phyloP scores from a whole-genome alignment of 139 green algal genomes.

The Coelastrella sp. region DNA sequence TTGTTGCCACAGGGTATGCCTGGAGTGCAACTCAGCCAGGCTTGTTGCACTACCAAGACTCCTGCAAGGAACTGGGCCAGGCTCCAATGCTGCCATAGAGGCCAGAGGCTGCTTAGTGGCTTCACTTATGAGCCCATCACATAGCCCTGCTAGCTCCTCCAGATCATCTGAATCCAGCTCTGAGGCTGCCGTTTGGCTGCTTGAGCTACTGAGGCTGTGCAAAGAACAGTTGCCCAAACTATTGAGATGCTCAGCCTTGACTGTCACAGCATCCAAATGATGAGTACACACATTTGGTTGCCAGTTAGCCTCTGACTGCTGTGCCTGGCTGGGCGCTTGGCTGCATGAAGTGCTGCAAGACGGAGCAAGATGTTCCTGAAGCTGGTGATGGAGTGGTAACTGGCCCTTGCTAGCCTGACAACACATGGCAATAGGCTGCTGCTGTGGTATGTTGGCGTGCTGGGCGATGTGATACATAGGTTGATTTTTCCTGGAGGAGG shows the following conservation, averaged over 20 bases:
- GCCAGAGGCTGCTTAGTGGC: background rate
- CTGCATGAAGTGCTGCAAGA: too few relatives aligned
- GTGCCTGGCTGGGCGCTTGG: too few relatives aligned
- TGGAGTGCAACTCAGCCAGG: too few relatives aligned
- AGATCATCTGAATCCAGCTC: conserved; percentile 41
- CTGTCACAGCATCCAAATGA: too few relatives aligned
- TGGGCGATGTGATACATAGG: background rate
- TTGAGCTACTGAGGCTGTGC: background rate
- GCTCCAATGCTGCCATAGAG: background rate
- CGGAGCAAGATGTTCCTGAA: background rate
- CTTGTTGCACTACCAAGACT: too few relatives aligned
- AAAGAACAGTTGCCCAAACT: background rate
- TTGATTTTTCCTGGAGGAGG: too few relatives aligned
- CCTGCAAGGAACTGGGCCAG: background rate
- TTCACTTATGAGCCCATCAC: conserved; percentile 26
- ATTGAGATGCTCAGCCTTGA: too few relatives aligned
- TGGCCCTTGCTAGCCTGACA: background rate
- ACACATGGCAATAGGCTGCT: background rate
- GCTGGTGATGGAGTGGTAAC: background rate
- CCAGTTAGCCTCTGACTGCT: too few relatives aligned
- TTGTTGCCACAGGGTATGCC: too few relatives aligned
- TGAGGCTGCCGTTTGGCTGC: conserved; percentile 10
- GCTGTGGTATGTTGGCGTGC: background rate
- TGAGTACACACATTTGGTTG: too few relatives aligned
- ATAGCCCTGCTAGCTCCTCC: conserved; percentile 23